phyloP scores from a whole-genome alignment of 805 yeast genomes.

The Barnettozyma populi region DNA sequence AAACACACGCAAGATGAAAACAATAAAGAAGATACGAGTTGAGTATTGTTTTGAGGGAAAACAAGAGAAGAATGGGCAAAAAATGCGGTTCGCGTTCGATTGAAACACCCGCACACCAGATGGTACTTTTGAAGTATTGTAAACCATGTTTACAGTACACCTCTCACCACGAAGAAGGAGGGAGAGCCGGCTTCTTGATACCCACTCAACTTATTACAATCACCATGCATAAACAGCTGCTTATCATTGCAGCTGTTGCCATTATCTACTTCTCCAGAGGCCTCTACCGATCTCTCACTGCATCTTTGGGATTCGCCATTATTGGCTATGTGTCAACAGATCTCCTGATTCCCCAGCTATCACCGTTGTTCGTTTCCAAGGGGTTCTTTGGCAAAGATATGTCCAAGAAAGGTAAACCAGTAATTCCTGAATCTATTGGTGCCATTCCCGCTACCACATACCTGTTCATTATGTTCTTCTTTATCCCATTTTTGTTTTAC shows the following conservation, averaged over 20 bases:
- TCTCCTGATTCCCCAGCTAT: conserved; percentile 62
- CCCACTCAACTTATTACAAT: not conserved
- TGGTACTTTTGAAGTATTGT: no score
- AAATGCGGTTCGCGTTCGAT: not conserved
- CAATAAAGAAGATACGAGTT: not conserved
- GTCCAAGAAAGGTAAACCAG: conserved; percentile 68
- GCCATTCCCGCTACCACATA: conserved; percentile 79
- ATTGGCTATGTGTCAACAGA: conserved; percentile 60
- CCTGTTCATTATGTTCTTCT: conserved; percentile 71
- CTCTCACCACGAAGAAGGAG: not conserved
- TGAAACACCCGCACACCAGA: not conserved
- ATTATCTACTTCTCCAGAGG: conserved; percentile 21
- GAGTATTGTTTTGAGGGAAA: not conserved
- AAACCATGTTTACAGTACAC: not conserved
- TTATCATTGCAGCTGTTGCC: conserved; percentile 9
- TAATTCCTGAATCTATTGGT: conserved; percentile 91
- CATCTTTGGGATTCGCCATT: conserved; percentile 63
- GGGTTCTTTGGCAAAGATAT: conserved; percentile 87
- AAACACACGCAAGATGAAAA: not conserved
- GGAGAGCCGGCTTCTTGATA: not conserved
- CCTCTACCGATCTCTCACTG: conserved; percentile 20
- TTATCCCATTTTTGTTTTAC: conserved; percentile 84
- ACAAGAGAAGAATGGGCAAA: not conserved
- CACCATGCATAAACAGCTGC: conserved; percentile 2
- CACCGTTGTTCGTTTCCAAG: conserved; percentile 58